Conservation (phyloP, 805 yeast genomes). For the Phaffomyces opuntiae region DNA sequence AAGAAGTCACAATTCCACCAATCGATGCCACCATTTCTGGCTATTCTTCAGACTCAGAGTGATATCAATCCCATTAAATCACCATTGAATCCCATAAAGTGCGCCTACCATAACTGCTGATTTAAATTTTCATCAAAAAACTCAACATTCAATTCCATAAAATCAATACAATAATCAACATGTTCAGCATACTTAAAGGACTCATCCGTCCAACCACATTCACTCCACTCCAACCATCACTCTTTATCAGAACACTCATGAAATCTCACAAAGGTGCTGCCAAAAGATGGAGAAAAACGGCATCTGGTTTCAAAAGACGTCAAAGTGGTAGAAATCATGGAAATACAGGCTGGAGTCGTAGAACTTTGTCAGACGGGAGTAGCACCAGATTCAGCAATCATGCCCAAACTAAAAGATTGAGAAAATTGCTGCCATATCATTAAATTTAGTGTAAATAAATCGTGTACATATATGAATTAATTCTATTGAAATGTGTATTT, state of each 20-base stretch:
- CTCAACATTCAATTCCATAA: too few species aligned
- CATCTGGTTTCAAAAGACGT: constrained; percentile 58
- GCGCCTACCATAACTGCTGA: too few species aligned
- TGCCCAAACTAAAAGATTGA: constrained; percentile 52
- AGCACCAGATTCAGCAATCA: constrained; percentile 51
- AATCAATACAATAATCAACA: background rate
- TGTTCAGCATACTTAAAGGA: constrained; percentile 9
- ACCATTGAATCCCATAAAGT: too few species aligned
- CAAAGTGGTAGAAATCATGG: constrained; percentile 90
- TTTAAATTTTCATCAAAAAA: background rate
- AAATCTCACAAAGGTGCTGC: constrained; percentile 85
- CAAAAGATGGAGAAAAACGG: constrained; percentile 77
- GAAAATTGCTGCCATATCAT: constrained; percentile 37
- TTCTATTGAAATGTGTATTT: background rate
- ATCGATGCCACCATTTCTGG: too few species aligned
- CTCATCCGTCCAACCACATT: constrained; percentile 3
- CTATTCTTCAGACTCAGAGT: too few species aligned
- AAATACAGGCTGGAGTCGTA: constrained; percentile 77
- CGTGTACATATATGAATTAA: background rate
- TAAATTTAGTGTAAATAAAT: constrained; percentile 8
- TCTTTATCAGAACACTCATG: constrained; percentile 34
- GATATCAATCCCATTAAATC: too few species aligned
- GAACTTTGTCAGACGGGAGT: constrained; percentile 50
- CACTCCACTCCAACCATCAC: constrained; percentile 1
- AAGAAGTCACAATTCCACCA: too few species aligned